Base-by-base conservation (phyloP, 2,329 filamentous ascomycete species). In the Aureobasidium sp. region DNA sequence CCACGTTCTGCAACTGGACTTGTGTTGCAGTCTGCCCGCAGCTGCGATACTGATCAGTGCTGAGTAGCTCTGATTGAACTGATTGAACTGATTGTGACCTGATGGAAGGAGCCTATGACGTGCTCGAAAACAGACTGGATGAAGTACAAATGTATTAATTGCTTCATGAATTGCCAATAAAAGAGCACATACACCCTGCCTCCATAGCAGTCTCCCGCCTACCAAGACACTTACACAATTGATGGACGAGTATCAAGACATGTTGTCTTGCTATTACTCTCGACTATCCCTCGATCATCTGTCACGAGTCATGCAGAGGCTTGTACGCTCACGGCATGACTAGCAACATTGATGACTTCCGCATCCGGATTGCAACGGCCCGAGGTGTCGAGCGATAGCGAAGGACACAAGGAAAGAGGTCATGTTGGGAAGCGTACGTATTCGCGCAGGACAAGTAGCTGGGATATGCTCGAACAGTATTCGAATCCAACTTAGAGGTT, bases 311-410 rank as follows among this genome's bases (percentile, higher is more conserved):
- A 36, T 55, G 15, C 5, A 2, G 17, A 7, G 22, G 56, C 7
- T 22, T 37, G 17, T 39, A 20, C 22, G 11, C 6, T 17, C 22
- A 20, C 14, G 34, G 17, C 56, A 58, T 59, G 56, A 59, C 56
- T 49, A 31, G 25, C 3, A 2, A 22, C 14, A 59, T 45, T 22
- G n/a, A 47, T n/a, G 7, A 47, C 36, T 49, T 48, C 56, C 56
- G 44, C 44, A 59, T 59, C 34, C 22, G 44, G 56, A 47, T 47
- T 47, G n/a, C 55, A 58, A 58, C 55, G 42, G 55, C n/a, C 44
- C 42, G 56, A 59, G 56, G 31, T 49, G 44, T 37, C 17, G 41
- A 7, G 20, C 31, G 44, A 47, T 41, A 49, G 15, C 34, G 17
- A 37, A 48, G 31, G 25, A 11, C 2, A 55, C 31, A 31, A 37